Evolutionary conservation across 805 yeast species (phyloP), one percentile per base, ranked within the genome.

Genomic region (Saccharomycopsis fodiens): DNA sequence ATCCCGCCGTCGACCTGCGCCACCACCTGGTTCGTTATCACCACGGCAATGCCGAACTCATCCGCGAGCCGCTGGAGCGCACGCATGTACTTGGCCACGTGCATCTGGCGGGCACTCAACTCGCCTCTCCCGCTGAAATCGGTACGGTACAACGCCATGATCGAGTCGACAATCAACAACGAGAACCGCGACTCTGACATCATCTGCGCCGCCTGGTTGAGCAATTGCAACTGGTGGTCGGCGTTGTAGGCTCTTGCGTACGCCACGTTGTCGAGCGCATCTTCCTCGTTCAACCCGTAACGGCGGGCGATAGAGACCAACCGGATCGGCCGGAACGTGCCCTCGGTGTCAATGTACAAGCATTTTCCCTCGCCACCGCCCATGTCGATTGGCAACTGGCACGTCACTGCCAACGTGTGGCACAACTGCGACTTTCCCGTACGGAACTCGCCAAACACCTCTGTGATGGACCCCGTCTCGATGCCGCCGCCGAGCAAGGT

Each of bases 361-460:
- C 97, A 91, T 64, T 93, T 88, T 29, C 98, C 98, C 67, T 93
- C 98, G 42, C 96, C 98, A 50, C 98, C 98, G 35, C 97, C 97
- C 83, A 85, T 82, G 59, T 89, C 97, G 42, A 91, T 77, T 3
- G 97, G 97, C 46, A 93, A 69, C 64, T 91, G 98, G 62, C 97
- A 91, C 2, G 97, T 91, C 4, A 93, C 96, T 0, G 97, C 96
- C 46, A 93, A 71, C 1, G 97, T 93, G 61, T 93, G 98, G 64
- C 98, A 93, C 39, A 93, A 67, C 68, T 93, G 98, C 3, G 97
- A 87, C 62, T 93, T 93, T 39, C 98, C 98, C 2, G 98, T 93
- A 68, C 97, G 78, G 62, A 89, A 93, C 64, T 93, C 98, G 31
- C 98, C 98, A 68, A 86, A 93, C 6, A 91, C 76, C 65, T 93